phyloP scores from a whole-genome alignment of 805 yeast genomes.

The Kodamaea hsintzibuensis region DNA sequence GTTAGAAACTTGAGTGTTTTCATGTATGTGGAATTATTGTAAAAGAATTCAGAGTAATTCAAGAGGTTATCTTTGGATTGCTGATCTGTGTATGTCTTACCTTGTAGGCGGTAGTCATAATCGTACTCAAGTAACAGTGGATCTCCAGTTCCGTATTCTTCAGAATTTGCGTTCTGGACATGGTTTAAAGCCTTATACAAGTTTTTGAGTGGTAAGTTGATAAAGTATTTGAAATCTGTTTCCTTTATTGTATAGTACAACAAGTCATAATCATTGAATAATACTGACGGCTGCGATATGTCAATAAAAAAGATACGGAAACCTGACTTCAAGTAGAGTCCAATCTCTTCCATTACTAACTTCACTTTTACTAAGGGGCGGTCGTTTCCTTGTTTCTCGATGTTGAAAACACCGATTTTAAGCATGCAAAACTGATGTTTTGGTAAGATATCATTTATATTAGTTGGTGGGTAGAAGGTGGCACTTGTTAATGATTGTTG shows the following conservation, averaged over 20 bases:
- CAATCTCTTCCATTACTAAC: slow-evolving; percentile 57
- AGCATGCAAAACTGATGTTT: slow-evolving; percentile 49
- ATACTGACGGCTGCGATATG: slow-evolving; percentile 39
- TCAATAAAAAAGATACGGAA: slow-evolving; percentile 48
- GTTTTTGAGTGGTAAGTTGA: slow-evolving; percentile 47
- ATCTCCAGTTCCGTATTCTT: slow-evolving; percentile 19
- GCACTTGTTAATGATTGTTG: slow-evolving; percentile 25
- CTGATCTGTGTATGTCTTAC: background rate
- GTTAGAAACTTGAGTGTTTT: slow-evolving; percentile 42
- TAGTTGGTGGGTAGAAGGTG: slow-evolving; percentile 56
- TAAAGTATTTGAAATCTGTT: slow-evolving; percentile 41
- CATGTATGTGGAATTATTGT: slow-evolving; percentile 25
- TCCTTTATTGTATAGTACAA: slow-evolving; percentile 43
- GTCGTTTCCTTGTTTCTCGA: slow-evolving; percentile 15
- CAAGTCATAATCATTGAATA: slow-evolving; percentile 45
- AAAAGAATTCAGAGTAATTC: slow-evolving; percentile 37
- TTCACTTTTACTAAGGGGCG: slow-evolving; percentile 36
- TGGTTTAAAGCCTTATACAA: slow-evolving; percentile 47
- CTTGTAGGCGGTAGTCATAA: slow-evolving; percentile 20
- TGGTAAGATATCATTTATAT: slow-evolving; percentile 59
- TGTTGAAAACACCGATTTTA: slow-evolving; percentile 49
- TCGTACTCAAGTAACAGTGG: slow-evolving; percentile 11
- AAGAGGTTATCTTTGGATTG: slow-evolving; percentile 17
- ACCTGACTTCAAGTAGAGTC: slow-evolving; percentile 53
- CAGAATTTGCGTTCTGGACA: slow-evolving; percentile 13